These are phyloP conservation scores for Tuctoria greenei DNA, from an alignment of 176 grass and related monocot genomes.

Conservation along the genomic window DNA sequence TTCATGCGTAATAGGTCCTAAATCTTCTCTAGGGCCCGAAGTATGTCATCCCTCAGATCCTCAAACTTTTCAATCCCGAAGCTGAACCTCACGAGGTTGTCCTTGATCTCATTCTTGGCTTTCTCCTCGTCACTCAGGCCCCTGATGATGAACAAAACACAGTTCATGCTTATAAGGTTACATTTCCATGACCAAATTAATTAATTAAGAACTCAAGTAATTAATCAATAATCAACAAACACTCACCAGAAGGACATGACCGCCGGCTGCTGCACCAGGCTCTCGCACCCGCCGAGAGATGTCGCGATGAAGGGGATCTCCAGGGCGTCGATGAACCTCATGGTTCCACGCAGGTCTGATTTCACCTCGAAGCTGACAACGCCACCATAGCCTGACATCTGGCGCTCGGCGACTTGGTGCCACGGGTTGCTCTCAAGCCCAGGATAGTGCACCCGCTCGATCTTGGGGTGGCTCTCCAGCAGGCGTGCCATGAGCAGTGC, in stretches of 20 bases:
- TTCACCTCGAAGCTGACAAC: slow-evolving; percentile 57
- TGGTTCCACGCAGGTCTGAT: slow-evolving; percentile 29
- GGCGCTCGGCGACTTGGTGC: slow-evolving; percentile 39
- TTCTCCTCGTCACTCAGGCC: slow-evolving; percentile 31
- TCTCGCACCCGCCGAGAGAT: slow-evolving; percentile 61
- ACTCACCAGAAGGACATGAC: slow-evolving; percentile 52
- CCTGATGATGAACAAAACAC: background rate
- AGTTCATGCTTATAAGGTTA: background rate
- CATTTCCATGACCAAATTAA: background rate
- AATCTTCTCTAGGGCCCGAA: slow-evolving; percentile 50
- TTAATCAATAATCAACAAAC: too few relatives aligned
- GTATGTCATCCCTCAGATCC: slow-evolving; percentile 54
- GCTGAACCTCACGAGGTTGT: slow-evolving; percentile 56
- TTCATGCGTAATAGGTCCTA: background rate
- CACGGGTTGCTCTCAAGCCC: slow-evolving; percentile 53
- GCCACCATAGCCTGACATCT: slow-evolving; percentile 50
- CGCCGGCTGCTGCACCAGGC: slow-evolving; percentile 57
- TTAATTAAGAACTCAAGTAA: too few relatives aligned
- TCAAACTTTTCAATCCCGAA: slow-evolving; percentile 65
- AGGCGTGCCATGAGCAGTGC: slow-evolving; percentile 51
- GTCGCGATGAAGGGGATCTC: slow-evolving; percentile 60
- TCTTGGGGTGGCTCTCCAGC: slow-evolving; percentile 50
- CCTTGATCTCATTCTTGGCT: slow-evolving; percentile 48
- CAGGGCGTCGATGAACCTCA: slow-evolving; percentile 51
- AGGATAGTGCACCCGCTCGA: slow-evolving; percentile 54